phyloP scores from a whole-genome alignment of 306 rosid species.

The Mimosa bimucronata region DNA sequence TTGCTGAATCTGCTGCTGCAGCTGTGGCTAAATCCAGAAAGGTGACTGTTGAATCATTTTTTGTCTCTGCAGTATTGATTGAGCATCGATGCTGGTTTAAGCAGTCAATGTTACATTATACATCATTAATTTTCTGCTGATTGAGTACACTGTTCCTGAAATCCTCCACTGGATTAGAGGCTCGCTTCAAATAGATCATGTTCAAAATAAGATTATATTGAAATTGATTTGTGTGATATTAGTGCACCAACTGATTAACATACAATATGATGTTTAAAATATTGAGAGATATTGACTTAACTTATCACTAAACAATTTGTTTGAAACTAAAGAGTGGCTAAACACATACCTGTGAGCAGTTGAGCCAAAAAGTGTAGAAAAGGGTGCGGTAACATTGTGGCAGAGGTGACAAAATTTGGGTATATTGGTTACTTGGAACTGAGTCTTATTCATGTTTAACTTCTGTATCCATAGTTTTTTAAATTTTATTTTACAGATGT shows the following conservation, averaged over 20 bases:
- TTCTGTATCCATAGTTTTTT: not conserved
- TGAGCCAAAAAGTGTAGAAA: not conserved
- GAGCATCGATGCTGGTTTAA: not conserved
- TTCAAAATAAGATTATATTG: not conserved
- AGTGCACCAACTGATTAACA: not conserved
- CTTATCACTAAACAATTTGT: not conserved
- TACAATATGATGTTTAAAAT: not conserved
- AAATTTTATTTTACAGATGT: too few relatives aligned
- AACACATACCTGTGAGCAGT: not conserved
- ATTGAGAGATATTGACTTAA: not conserved
- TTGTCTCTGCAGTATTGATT: not conserved
- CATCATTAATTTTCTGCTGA: not conserved
- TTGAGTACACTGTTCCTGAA: not conserved
- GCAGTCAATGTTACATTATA: not conserved
- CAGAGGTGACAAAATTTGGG: not conserved
- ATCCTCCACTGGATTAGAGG: not conserved
- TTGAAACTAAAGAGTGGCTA: not conserved
- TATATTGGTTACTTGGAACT: not conserved
- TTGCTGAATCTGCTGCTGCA: slow-evolving; percentile 47
- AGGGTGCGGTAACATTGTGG: not conserved
- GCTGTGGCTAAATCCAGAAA: slow-evolving; percentile 58
- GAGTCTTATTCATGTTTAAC: not conserved
- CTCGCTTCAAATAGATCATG: not conserved
- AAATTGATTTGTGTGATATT: not conserved
- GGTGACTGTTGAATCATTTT: slow-evolving; percentile 43